Base-by-base conservation (phyloP, 768 basidiomycete species). In the Amanita jacksonii region DNA sequence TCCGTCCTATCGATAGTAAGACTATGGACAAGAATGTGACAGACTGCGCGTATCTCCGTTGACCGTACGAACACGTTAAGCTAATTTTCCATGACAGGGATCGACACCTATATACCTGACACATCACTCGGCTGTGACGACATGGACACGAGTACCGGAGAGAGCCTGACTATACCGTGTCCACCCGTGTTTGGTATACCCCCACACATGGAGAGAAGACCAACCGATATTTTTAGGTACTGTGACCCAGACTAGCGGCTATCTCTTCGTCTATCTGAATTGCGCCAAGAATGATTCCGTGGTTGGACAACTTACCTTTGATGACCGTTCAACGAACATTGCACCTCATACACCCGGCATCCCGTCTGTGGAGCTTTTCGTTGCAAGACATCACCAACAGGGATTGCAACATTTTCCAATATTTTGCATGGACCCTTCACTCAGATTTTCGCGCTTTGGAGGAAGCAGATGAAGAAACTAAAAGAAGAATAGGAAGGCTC, bases 261-360 rank as follows among this genome's bases (percentile, higher is more conserved):
- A 19, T 8, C 33, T 3, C 15, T 28, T 24, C 3, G 15, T 15
- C 4, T 3, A 23, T 8, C 28, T 41, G 23, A 24, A 31, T 16
- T 18, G 27, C 8, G 9, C n/a, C 43, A 16, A 79, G 77, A 23
- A 55, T 77, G 31, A 55, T 61, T 18, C 56, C 62, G 19, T 79
- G 77, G 77, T 51, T 78, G 12, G 65, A 67, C 20, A 65, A 65
- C 45, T 64, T 74, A 37, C 75, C 77, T 3, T 55, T 81, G 18
- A 65, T 68, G 52, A 79, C 73, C 7, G 63, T 66, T 10, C 70
- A 74, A 54, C 63, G 67, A 8, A 58, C 66, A 25, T 46, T 75
- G 20, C 75, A 76, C 47, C 58, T 70, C 9, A 45, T 69, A 35
- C 65, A 64, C 48, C 71, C 74, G 15, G 56, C 64, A 27, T 68